A percentile compares a stretch with the other conserved stretches of the same genome.
Evolutionary conservation across 768 basidiomycete species (phyloP).

Genomic region (Calocera viscosa): DNA sequence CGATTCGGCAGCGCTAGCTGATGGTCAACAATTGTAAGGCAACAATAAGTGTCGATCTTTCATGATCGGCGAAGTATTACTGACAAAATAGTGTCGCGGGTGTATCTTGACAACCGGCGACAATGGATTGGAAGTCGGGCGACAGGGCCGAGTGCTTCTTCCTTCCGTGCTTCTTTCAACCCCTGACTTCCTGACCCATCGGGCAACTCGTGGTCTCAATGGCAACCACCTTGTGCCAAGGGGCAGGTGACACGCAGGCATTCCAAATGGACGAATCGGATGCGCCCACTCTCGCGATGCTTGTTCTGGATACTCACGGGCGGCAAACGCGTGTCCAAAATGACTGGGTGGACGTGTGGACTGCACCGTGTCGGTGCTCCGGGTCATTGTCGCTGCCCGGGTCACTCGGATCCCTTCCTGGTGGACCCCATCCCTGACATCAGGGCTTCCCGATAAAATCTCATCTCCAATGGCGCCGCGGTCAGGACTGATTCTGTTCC

Average conservation of each 20-base stretch:
- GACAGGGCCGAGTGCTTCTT: conserved; percentile 3
- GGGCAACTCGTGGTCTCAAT: neutral
- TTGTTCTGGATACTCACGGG: neutral
- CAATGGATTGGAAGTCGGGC: neutral
- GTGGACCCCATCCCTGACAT: neutral
- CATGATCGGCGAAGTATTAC: neutral
- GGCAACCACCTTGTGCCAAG: conserved; percentile 1
- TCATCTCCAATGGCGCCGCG: neutral
- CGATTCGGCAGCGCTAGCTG: neutral
- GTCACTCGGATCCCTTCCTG: neutral
- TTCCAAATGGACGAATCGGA: neutral
- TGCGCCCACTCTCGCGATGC: neutral
- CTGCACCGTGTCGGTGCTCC: too few species aligned
- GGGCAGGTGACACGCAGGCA: conserved; percentile 3
- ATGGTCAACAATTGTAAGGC: neutral
- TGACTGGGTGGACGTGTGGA: too few species aligned
- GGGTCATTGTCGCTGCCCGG: neutral
- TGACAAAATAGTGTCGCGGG: neutral
- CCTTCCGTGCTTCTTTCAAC: conserved; percentile 7
- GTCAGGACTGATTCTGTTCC: neutral
- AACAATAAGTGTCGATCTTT: neutral
- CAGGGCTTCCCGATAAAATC: conserved; percentile 7
- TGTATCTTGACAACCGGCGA: neutral
- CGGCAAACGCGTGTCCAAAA: neutral
- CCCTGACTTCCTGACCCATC: neutral